phyloP scores from a whole-genome alignment of 1,284 basidiomycete genomes.

The Marasmius sp. region DNA sequence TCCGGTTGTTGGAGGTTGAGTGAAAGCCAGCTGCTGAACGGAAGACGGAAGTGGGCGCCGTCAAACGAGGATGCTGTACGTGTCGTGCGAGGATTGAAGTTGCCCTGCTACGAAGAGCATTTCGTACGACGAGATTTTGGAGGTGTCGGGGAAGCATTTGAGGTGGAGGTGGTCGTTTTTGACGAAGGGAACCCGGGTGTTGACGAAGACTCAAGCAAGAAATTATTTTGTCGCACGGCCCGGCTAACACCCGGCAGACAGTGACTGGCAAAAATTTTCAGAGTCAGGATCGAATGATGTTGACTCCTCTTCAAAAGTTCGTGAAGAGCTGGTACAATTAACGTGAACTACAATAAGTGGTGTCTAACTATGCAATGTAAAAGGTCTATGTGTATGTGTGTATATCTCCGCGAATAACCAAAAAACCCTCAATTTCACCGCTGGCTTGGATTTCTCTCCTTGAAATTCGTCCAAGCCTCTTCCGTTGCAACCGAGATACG shows the following conservation, averaged over 20 bases:
- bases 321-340: background rate
- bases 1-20: slow-evolving; percentile 57
- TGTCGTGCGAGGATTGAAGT: slow-evolving; percentile 23
- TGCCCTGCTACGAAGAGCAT: slow-evolving; percentile 29
- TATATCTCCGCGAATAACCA: background rate
- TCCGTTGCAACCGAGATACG: slow-evolving; percentile 71
- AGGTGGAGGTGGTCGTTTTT: background rate
- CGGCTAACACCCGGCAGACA: too few relatives aligned
- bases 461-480: slow-evolving; percentile 56
- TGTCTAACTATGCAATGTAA: background rate
- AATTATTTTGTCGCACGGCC: slow-evolving; percentile 1
- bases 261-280: background rate
- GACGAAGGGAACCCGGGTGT: background rate
- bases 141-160: slow-evolving; percentile 24
- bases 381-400: background rate
- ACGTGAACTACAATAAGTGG: background rate
- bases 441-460: background rate
- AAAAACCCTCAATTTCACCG: background rate
- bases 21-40: slow-evolving; percentile 53
- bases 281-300: background rate
- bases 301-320: too few relatives aligned
- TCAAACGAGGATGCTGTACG: slow-evolving; percentile 40
- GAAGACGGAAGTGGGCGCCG: slow-evolving; percentile 7
- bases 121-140: slow-evolving; percentile 17
- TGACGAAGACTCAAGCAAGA: background rate